phyloP scores from a whole-genome alignment of 2,329 filamentous ascomycete genomes.

The Herpotrichia juniperi region DNA sequence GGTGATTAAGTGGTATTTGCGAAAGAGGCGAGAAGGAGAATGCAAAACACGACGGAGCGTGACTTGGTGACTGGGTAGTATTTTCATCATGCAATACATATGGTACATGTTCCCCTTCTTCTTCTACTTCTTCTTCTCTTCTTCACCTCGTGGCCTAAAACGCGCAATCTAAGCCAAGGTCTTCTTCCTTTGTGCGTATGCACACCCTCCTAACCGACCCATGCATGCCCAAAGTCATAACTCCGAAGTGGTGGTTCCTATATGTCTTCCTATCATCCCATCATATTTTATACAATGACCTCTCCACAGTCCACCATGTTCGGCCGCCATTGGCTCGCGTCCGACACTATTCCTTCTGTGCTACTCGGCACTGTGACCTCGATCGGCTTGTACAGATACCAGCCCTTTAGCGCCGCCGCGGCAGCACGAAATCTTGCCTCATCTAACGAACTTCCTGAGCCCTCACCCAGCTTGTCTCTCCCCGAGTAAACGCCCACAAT shows the following conservation, averaged over 20 bases:
- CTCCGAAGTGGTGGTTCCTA: slow-evolving; percentile 6
- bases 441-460: slow-evolving; percentile 76
- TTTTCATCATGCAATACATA: slow-evolving; percentile 1
- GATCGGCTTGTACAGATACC: slow-evolving; percentile 92
- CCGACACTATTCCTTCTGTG: slow-evolving; percentile 43
- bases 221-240: slow-evolving; percentile 3
- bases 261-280: slow-evolving; percentile 1
- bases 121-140: background rate
- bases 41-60: no score
- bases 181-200: background rate
- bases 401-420: slow-evolving; percentile 85
- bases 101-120: background rate
- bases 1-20: no score
- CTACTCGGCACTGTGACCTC: slow-evolving; percentile 59
- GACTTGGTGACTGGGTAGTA: background rate
- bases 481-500: slow-evolving; percentile 95
- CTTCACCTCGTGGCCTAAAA: background rate
- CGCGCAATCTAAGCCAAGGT: background rate
- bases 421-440: slow-evolving; percentile 80
- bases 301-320: slow-evolving; percentile 64
- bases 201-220: background rate
- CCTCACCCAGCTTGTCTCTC: slow-evolving; percentile 89
- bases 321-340: slow-evolving; percentile 56
- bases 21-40: no score
- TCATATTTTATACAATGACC: slow-evolving; percentile 52